A percentile compares a stretch with the other conserved stretches of the same genome.
These are phyloP conservation scores for Cystofilobasidium capitatum DNA, from an alignment of 768 basidiomycete genomes.

Conservation along the genomic window DNA sequence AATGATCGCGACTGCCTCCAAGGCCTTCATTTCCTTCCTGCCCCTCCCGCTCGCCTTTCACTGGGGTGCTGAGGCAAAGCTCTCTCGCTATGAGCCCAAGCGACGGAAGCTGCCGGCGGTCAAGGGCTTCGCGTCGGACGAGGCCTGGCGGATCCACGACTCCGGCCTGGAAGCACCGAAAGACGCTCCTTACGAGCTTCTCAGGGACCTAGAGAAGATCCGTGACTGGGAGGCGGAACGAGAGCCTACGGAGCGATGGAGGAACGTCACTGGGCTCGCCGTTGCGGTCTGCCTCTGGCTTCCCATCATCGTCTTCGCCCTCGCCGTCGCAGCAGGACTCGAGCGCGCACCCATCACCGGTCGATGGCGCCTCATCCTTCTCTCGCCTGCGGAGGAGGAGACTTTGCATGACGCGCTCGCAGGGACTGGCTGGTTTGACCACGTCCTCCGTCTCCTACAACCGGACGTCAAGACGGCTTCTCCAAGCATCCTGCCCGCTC, in stretches of 20 bases:
- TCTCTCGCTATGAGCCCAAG: not conserved
- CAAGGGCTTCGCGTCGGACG: not conserved
- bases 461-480: constrained; percentile 36
- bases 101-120: too few species aligned
- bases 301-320: not conserved
- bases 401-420: constrained; percentile 71
- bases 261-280: constrained; percentile 51
- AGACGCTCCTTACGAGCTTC: not conserved
- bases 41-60: not conserved
- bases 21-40: constrained; percentile 7
- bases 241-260: not conserved
- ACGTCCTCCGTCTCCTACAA: constrained; percentile 65
- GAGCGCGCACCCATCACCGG: constrained; percentile 11
- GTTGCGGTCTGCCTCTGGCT: not conserved
- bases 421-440: constrained; percentile 78
- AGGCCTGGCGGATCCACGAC: constrained; percentile 1
- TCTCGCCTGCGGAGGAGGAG: constrained; percentile 60
- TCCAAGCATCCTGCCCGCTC: constrained; percentile 54
- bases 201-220: not conserved
- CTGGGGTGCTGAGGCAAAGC: not conserved
- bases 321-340: not conserved
- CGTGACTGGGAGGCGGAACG: not conserved
- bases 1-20: constrained; percentile 2
- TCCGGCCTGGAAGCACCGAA: not conserved
- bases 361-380: constrained; percentile 15